Conservation (phyloP, 1,284 basidiomycete genomes). For the Pseudozyma thailandica region DNA sequence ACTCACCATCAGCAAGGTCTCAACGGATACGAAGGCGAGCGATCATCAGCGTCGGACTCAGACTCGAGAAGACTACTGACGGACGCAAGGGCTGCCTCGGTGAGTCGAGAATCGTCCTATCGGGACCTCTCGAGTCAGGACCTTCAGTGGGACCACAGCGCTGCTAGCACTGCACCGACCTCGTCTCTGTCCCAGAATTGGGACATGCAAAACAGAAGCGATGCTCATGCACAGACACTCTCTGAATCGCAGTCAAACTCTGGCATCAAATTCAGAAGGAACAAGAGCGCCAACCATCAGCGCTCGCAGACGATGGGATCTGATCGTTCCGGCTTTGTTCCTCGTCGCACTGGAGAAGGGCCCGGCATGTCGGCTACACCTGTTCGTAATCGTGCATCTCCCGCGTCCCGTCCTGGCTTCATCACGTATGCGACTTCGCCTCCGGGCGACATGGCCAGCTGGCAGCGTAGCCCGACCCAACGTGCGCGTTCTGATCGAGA, state of each 20-base stretch:
- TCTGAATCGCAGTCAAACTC: conserved; percentile 17
- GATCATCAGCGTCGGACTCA: conserved; percentile 24
- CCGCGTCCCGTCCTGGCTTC: conserved; percentile 32
- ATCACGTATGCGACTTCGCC: conserved; percentile 38
- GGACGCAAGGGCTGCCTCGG: conserved; percentile 6
- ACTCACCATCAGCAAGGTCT: conserved; percentile 16
- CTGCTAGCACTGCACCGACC: conserved; percentile 39
- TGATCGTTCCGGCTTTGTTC: conserved; percentile 16
- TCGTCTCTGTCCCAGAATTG: conserved; percentile 38
- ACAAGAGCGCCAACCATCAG: conserved; percentile 39
- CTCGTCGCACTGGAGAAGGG: conserved; percentile 20
- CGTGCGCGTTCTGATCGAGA: conserved; percentile 16
- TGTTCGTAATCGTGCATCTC: conserved; percentile 16
- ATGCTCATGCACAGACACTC: background rate
- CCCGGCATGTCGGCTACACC: conserved; percentile 31
- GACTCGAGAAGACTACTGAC: conserved; percentile 6
- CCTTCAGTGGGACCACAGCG: conserved; percentile 30
- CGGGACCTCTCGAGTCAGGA: conserved; percentile 28
- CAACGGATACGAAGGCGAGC: conserved; percentile 8
- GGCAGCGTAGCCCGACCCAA: conserved; percentile 32
- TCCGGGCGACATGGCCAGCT: conserved; percentile 18
- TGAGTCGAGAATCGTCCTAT: conserved; percentile 31
- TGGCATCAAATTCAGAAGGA: conserved; percentile 40
- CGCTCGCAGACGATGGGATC: conserved; percentile 32
- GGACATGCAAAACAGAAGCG: conserved; percentile 16